These are phyloP conservation scores for Paraconiothyrium sp. DNA, from an alignment of 2,329 filamentous ascomycete genomes.

Conservation along the genomic window DNA sequence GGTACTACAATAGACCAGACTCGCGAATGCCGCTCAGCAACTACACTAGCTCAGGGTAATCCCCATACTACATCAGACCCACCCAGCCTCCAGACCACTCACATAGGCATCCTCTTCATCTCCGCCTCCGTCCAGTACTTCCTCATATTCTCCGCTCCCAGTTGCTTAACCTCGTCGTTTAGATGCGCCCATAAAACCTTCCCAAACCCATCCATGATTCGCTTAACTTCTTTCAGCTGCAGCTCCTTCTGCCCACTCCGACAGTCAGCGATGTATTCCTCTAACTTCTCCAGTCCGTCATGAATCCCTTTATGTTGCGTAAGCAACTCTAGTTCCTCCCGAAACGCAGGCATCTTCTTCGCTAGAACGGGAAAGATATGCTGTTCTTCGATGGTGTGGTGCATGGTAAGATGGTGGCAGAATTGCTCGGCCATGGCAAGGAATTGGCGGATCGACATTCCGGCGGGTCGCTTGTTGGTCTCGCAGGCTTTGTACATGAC, in stretches of 20 bases:
- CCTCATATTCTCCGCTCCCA: constrained; percentile 89
- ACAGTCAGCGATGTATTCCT: constrained; percentile 72
- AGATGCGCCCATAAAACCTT: constrained; percentile 82
- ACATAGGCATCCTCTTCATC: constrained; percentile 76
- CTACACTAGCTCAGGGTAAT: neutral
- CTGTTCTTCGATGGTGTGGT: constrained; percentile 85
- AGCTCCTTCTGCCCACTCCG: constrained; percentile 69
- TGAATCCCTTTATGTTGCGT: constrained; percentile 84
- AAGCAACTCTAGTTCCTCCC: constrained; percentile 70
- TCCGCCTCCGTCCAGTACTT: constrained; percentile 82
- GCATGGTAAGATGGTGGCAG: constrained; percentile 72
- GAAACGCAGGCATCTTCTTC: constrained; percentile 80
- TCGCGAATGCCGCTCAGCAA: neutral
- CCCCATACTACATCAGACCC: neutral
- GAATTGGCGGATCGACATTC: constrained; percentile 75
- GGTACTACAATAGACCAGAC: too few relatives aligned
- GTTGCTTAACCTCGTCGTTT: constrained; percentile 80
- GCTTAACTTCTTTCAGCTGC: constrained; percentile 65
- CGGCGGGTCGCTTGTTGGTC: constrained; percentile 65
- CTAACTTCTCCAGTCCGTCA: constrained; percentile 73
- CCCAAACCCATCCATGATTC: constrained; percentile 80
- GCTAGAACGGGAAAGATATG: constrained; percentile 84
- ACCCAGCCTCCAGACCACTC: neutral
- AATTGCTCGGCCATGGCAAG: constrained; percentile 75
- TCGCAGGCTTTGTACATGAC: constrained; percentile 73